phyloP scores from a whole-genome alignment of 345 rosid species.

The Moringa oleifera region DNA sequence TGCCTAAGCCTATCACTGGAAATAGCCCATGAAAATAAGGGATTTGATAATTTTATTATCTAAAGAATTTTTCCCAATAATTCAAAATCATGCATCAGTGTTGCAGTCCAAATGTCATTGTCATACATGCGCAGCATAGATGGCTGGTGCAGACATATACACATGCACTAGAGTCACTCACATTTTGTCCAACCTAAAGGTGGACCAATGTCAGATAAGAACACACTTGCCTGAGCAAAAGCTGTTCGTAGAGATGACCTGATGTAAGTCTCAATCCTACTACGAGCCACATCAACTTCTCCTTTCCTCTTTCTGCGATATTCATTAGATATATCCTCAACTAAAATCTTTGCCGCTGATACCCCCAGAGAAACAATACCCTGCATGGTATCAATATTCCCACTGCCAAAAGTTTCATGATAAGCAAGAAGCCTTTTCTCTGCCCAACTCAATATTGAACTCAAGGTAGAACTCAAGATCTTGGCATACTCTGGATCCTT shows the following conservation, averaged over 20 bases:
- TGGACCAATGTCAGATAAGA: no score
- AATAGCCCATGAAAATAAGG: no score
- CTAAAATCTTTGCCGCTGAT: conserved; percentile 60
- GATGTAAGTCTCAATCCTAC: conserved; percentile 72
- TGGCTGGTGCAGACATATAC: no score
- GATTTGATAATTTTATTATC: no score
- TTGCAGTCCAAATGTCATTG: no score
- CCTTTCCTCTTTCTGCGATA: conserved; percentile 52
- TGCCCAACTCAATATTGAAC: conserved; percentile 66
- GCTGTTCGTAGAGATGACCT: conserved; percentile 70
- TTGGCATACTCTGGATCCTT: conserved; percentile 50
- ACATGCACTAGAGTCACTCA: no score
- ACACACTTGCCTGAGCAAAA: conserved; percentile 69
- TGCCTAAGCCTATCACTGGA: no score
- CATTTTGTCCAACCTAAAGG: no score
- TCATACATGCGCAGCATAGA: no score
- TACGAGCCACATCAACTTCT: conserved; percentile 44
- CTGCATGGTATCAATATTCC: conserved; percentile 67
- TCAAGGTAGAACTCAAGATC: conserved; percentile 53
- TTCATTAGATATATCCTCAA: conserved; percentile 61
- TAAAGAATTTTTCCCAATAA: no score
- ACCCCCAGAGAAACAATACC: conserved; percentile 61
- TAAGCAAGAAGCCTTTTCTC: conserved; percentile 80
- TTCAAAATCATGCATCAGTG: no score
- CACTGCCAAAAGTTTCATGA: conserved; percentile 68